phyloP scores from a whole-genome alignment of 1,284 basidiomycete species.

The Ustilago hordei region DNA sequence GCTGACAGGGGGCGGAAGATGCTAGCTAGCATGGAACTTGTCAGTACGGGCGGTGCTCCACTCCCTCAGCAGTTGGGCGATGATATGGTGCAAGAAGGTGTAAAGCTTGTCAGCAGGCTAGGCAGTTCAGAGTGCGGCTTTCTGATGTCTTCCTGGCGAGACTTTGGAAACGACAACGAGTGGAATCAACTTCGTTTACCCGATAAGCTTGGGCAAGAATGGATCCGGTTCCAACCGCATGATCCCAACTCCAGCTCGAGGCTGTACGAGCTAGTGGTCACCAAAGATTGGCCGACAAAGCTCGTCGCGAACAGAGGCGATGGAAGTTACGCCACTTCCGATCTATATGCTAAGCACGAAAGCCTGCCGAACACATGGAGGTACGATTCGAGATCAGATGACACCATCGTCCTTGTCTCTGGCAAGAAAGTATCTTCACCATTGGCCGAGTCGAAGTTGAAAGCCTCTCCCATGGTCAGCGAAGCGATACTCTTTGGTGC shows the following conservation, averaged over 20 bases:
- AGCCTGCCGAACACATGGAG: conserved; percentile 29
- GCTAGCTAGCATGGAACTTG: conserved; percentile 73
- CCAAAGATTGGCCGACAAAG: conserved; percentile 55
- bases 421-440: conserved; percentile 54
- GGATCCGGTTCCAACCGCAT: conserved; percentile 45
- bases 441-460: conserved; percentile 42
- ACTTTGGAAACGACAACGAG: conserved; percentile 74
- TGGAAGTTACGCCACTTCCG: conserved; percentile 52
- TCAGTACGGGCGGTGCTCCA: conserved; percentile 72
- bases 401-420: conserved; percentile 55
- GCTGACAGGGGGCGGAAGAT: conserved; percentile 72
- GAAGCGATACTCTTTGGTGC: conserved; percentile 61
- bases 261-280: conserved; percentile 50
- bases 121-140: conserved; percentile 72
- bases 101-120: conserved; percentile 75
- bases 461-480: conserved; percentile 18
- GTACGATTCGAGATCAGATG: conserved; percentile 52
- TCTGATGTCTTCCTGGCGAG: conserved; percentile 74
- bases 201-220: conserved; percentile 56
- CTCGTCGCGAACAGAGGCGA: conserved; percentile 50
- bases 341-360: conserved; percentile 44
- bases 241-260: conserved; percentile 9
- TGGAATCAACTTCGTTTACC: conserved; percentile 75
- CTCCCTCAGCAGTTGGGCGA: conserved; percentile 74
- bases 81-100: conserved; percentile 73